phyloP scores from a whole-genome alignment of 306 rosid genomes.

The Hippophae rhamnoides region DNA sequence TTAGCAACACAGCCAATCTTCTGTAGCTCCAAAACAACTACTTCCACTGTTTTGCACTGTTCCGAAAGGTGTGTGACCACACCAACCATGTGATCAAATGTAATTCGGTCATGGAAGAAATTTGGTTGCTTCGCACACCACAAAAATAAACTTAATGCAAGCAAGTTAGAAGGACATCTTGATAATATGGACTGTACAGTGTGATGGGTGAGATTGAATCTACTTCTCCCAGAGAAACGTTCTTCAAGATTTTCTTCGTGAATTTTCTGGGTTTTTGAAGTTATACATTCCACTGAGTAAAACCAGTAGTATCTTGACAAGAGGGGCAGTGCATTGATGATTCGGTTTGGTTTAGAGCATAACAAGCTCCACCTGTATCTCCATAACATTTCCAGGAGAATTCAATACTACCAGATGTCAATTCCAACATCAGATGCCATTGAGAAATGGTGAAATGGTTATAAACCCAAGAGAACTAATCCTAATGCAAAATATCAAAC shows the following conservation, averaged over 20 bases:
- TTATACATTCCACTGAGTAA: slow-evolving; percentile 1
- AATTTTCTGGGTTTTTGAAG: slow-evolving; percentile 8
- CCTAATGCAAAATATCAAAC: no score
- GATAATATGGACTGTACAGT: slow-evolving; percentile 27
- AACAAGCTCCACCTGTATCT: slow-evolving; percentile 15
- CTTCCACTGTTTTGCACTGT: slow-evolving; percentile 27
- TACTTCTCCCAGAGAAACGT: slow-evolving; percentile 6
- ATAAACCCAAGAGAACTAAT: no score
- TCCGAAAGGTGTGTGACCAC: slow-evolving; percentile 29
- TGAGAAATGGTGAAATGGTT: no score
- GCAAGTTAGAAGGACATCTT: slow-evolving; percentile 43
- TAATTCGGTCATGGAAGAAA: slow-evolving; percentile 22
- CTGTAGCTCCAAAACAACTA: slow-evolving; percentile 27
- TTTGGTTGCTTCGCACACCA: slow-evolving; percentile 37
- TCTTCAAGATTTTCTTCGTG: background rate
- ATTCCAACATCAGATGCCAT: background rate
- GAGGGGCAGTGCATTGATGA: slow-evolving; percentile 9
- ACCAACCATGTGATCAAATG: slow-evolving; percentile 27
- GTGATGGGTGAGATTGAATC: slow-evolving; percentile 20
- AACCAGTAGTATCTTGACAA: slow-evolving; percentile 10
- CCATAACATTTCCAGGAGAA: slow-evolving; percentile 26
- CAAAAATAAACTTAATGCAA: slow-evolving; percentile 42
- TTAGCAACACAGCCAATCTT: slow-evolving; percentile 35
- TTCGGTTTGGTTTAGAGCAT: slow-evolving; percentile 7
- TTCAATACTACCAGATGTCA: background rate